These are phyloP conservation scores for Aspergillus sp. DNA, from an alignment of 2,329 filamentous ascomycete species.

Conservation along the genomic window DNA sequence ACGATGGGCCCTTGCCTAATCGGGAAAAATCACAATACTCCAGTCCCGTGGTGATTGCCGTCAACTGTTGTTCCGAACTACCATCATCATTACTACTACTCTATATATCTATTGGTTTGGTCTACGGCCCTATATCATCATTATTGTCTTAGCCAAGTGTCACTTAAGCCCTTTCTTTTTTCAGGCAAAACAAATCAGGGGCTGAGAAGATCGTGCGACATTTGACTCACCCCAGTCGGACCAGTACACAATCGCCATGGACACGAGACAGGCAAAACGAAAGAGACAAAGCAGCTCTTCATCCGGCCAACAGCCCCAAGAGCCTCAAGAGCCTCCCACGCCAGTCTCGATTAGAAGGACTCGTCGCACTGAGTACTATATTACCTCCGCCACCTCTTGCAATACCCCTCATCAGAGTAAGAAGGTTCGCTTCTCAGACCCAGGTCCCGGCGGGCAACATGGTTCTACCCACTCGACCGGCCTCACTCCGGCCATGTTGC, in stretches of 20 bases:
- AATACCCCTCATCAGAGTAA: constrained; percentile 42
- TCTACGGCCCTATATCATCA: neutral
- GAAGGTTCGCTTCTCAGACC: constrained; percentile 50
- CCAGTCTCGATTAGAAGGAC: constrained; percentile 7
- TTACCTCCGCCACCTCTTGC: constrained; percentile 5
- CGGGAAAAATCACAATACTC: constrained; percentile 13
- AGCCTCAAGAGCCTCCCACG: constrained; percentile 1
- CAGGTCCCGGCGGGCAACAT: constrained; percentile 33
- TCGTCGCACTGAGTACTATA: constrained; percentile 3
- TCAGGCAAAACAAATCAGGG: neutral
- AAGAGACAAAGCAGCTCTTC: constrained; percentile 31
- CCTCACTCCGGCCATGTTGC: constrained; percentile 47
- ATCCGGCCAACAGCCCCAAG: constrained; percentile 7
- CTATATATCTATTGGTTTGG: neutral
- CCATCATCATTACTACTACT: neutral
- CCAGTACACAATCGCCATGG: constrained; percentile 22
- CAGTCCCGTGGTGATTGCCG: constrained; percentile 1
- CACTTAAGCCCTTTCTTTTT: neutral
- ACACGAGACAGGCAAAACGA: constrained; percentile 27
- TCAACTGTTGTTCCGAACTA: neutral
- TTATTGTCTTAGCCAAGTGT: neutral
- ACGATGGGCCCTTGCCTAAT: constrained; percentile 12
- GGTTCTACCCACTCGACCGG: constrained; percentile 38
- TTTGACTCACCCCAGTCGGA: neutral
- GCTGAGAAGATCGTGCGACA: neutral